Evolutionary conservation across 331 rosid species (phyloP).

Genomic region (Dryas integrifolia): DNA sequence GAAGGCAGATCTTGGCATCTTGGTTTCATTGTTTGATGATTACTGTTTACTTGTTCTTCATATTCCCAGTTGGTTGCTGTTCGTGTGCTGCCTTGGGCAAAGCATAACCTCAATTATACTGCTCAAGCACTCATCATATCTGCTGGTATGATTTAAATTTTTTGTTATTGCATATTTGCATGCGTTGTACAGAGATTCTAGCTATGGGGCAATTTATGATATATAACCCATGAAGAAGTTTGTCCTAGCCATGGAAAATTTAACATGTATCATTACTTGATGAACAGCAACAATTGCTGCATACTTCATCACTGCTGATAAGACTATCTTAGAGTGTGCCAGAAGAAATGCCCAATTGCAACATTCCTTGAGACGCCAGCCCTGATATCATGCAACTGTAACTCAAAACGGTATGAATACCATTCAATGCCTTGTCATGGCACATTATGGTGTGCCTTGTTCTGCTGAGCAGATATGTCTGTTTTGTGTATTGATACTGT

Average conservation of each 20-base stretch:
- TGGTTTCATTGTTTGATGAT: constrained; percentile 1
- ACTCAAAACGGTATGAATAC: constrained; percentile 14
- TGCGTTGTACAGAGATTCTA: neutral
- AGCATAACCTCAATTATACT: constrained; percentile 82
- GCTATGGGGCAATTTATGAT: neutral
- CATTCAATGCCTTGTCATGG: neutral
- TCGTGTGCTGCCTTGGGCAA: constrained; percentile 86
- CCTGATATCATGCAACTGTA: constrained; percentile 7
- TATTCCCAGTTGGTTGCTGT: constrained; percentile 71
- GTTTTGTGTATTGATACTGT: constrained; percentile 3
- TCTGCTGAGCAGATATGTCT: neutral
- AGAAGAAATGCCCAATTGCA: constrained; percentile 64
- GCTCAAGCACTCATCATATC: constrained; percentile 94
- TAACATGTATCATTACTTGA: constrained; percentile 28
- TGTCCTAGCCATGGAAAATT: neutral
- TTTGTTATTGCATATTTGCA: neutral
- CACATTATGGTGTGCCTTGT: neutral
- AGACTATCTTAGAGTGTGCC: constrained; percentile 77
- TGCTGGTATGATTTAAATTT: constrained; percentile 45
- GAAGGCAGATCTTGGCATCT: neutral
- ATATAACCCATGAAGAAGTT: no score
- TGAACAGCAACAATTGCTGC: constrained; percentile 70
- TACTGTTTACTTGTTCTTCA: neutral
- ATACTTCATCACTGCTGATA: constrained; percentile 74
- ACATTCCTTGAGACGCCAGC: constrained; percentile 46